Percentiles rank a stretch among this genome's conserved stretches.
Conservation (phyloP, 1,284 basidiomycete species). For the Afroboletus lepidellus region DNA sequence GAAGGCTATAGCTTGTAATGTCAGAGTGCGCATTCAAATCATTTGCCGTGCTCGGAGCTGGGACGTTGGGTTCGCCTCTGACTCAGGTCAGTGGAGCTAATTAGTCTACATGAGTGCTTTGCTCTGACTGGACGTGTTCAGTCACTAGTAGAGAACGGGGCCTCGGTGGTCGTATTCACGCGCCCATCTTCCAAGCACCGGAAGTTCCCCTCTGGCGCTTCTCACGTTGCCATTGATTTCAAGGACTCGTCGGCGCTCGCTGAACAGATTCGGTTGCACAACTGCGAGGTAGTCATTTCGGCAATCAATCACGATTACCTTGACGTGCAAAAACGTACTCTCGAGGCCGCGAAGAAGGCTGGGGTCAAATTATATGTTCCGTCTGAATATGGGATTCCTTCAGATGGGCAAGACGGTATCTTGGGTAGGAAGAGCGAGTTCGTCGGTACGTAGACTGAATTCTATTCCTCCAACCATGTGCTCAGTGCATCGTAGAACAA, state of each 20-base stretch:
- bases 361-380: conserved; percentile 36
- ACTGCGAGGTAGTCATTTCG: conserved; percentile 33
- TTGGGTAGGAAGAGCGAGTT: conserved; percentile 18
- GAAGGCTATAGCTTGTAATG: conserved; percentile 4
- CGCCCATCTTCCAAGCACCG: conserved; percentile 10
- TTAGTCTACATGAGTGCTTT: background rate
- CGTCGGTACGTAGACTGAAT: conserved; percentile 10
- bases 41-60: conserved; percentile 23
- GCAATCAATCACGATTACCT: conserved; percentile 24
- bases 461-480: background rate
- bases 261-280: conserved; percentile 25
- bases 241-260: conserved; percentile 23
- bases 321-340: conserved; percentile 24
- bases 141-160: conserved; percentile 16
- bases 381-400: conserved; percentile 33
- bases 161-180: conserved; percentile 15
- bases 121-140: conserved; percentile 1
- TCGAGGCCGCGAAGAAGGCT: conserved; percentile 31
- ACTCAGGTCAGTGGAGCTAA: conserved; percentile 7
- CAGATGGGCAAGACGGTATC: conserved; percentile 22
- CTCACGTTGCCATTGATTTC: conserved; percentile 28
- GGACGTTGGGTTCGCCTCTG: conserved; percentile 20
- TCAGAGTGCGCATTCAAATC: conserved; percentile 16
- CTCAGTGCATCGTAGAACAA: conserved; percentile 6
- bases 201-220: conserved; percentile 19